Conservation (phyloP, 805 yeast genomes). For the baker's yeast (Saccharomyces cerevisiae) region DNA sequence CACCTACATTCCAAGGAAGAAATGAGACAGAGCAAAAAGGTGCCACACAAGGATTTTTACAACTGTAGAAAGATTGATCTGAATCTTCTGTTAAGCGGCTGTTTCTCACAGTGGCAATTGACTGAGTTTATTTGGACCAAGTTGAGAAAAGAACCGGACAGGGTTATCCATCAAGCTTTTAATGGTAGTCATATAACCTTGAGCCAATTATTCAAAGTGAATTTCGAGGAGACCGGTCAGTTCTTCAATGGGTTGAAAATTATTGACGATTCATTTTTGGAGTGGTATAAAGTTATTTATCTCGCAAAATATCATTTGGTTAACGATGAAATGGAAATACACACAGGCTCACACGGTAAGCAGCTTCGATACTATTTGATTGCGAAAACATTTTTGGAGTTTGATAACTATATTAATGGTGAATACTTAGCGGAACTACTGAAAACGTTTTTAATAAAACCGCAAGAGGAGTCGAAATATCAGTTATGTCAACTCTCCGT, state of each 20-base stretch:
- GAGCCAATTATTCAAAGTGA: constrained; percentile 15
- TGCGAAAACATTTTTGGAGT: constrained; percentile 31
- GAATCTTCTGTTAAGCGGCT: constrained; percentile 15
- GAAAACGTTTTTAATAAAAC: constrained; percentile 25
- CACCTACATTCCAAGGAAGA: constrained; percentile 28
- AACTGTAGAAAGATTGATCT: constrained; percentile 87
- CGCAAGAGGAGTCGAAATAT: constrained; percentile 33
- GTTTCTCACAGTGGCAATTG: constrained; percentile 19
- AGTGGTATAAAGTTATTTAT: constrained; percentile 20
- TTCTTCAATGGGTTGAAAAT: constrained; percentile 21
- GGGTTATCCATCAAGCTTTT: constrained; percentile 23
- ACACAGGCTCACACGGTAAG: constrained; percentile 11
- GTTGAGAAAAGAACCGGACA: constrained; percentile 26
- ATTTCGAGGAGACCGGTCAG: constrained; percentile 3
- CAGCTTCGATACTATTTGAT: constrained; percentile 24
- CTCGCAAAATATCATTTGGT: constrained; percentile 20
- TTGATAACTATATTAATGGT: constrained; percentile 33
- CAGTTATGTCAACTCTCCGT: constrained; percentile 33
- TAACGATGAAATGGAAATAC: constrained; percentile 8
- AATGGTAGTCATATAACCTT: constrained; percentile 19
- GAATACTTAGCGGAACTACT: constrained; percentile 32
- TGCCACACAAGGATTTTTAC: constrained; percentile 55
- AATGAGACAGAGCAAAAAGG: constrained; percentile 22
- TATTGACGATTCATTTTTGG: constrained; percentile 24
- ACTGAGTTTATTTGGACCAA: constrained; percentile 28